Evolutionary conservation across 768 basidiomycete species (phyloP), one percentile per base, ranked within the genome.

Genomic region (Calocybe gangraenosa): DNA sequence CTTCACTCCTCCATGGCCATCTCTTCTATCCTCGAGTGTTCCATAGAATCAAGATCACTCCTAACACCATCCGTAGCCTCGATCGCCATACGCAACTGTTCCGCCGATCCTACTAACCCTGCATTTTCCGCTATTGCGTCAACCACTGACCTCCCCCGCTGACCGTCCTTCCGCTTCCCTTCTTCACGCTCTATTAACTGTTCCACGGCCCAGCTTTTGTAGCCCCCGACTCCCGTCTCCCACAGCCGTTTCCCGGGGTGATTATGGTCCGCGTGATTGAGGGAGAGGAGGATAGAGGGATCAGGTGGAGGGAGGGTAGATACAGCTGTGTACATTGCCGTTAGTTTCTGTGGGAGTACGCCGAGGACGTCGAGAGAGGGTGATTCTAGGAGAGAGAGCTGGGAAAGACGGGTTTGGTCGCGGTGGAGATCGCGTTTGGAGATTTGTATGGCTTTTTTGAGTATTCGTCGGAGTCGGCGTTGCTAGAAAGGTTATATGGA

Each of bases 141-240:
- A 43, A 62, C 52, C 7, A 48, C 54, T 11, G 58, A 57, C 25
- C 25, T 28, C 25, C 25, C 25, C 5, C 25, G n/a, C 18, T 46
- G 25, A 48, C 56, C 25, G 40, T 56, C 59, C 18, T 50, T 47
- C 14, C 42, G 50, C 37, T 44, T 45, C 18, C 53, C 54, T 45
- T 48, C 60, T 10, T 61, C 58, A 36, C 55, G 60, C 42, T 53
- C 53, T 35, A 86, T 51, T 6, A 86, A 60, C 59, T 80, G 77
- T 15, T 68, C 67, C 1, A 81, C 67, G 0, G 84, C 88, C 91
- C 91, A 93, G 48, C 81, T 80, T 3, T 84, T 58, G 60, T 92
- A 93, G 3, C 87, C 89, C 1, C 75, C 72, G 58, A 78, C 76
- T 59, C 75, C 81, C 31, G 79, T 76, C 65, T 91, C 87, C 89